Conservation (phyloP, 495 filamentous ascomycete species). For the Penicillium flavigenum region DNA sequence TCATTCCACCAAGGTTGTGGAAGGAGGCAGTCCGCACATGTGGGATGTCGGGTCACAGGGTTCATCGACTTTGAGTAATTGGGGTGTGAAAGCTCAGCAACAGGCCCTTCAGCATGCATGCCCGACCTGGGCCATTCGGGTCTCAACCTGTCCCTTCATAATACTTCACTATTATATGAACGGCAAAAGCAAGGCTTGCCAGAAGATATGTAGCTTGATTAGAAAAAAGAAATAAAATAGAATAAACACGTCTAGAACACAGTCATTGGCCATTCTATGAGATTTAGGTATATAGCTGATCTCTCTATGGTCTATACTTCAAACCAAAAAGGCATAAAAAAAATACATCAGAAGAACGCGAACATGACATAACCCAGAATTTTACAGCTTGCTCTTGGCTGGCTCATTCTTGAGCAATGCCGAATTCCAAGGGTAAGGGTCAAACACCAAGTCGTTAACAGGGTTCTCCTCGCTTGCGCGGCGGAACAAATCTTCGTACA, state of each 20-base stretch:
- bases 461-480: constrained; percentile 66
- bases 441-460: constrained; percentile 62
- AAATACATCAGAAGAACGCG: constrained; percentile 12
- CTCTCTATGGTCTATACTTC: constrained; percentile 13
- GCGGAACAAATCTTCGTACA: constrained; percentile 68
- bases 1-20: no score
- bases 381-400: constrained; percentile 43
- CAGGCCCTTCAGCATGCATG: neutral
- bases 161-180: neutral
- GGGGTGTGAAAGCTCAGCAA: neutral
- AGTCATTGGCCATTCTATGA: constrained; percentile 15
- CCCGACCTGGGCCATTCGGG: no score
- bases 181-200: neutral
- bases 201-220: neutral
- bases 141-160: no score
- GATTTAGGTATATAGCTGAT: constrained; percentile 20
- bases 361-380: constrained; percentile 1
- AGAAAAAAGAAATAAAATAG: no score
- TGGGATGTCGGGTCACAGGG: no score
- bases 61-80: no score
- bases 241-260: neutral
- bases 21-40: no score
- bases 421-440: constrained; percentile 64
- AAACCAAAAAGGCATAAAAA: constrained; percentile 5
- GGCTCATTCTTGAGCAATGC: constrained; percentile 55